These are phyloP conservation scores for Pseudogymnoascus sp. DNA, from an alignment of 2,329 filamentous ascomycete genomes.

Conservation along the genomic window DNA sequence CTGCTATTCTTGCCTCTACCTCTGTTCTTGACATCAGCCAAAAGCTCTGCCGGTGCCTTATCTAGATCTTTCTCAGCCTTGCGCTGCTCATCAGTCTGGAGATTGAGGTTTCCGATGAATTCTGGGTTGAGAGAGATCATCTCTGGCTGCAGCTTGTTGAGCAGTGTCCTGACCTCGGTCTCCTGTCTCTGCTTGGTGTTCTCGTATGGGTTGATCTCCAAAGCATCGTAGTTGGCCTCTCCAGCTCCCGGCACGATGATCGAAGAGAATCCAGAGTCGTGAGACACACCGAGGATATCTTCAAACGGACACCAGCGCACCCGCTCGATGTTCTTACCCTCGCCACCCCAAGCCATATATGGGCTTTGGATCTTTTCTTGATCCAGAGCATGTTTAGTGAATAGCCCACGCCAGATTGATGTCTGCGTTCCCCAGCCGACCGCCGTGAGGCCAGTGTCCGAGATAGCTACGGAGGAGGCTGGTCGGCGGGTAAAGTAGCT, in stretches of 20 bases:
- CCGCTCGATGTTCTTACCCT: conserved; percentile 71
- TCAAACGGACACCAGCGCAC: conserved; percentile 92
- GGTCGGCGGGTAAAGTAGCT: conserved; percentile 79
- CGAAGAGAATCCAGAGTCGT: conserved; percentile 79
- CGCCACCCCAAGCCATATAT: conserved; percentile 88
- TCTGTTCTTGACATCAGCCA: conserved; percentile 61
- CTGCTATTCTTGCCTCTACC: conserved; percentile 85
- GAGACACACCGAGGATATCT: conserved; percentile 79
- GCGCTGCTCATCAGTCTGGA: conserved; percentile 68
- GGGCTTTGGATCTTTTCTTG: conserved; percentile 75
- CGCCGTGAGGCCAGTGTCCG: conserved; percentile 77
- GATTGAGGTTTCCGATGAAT: conserved; percentile 80
- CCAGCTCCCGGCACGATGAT: conserved; percentile 91
- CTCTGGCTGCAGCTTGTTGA: conserved; percentile 92
- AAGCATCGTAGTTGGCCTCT: conserved; percentile 89
- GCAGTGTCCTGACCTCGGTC: conserved; percentile 74
- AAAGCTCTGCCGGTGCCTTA: conserved; percentile 48
- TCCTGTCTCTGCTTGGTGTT: conserved; percentile 88
- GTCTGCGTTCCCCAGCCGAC: conserved; percentile 86
- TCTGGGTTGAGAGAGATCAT: conserved; percentile 95
- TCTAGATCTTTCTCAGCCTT: conserved; percentile 74
- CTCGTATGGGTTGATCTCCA: conserved; percentile 94
- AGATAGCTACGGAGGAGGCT: conserved; percentile 76
- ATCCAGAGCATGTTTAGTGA: conserved; percentile 61
- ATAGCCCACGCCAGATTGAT: conserved; percentile 85